Percentiles rank a stretch among this genome's conserved stretches.
These are phyloP conservation scores for Lactarius evosmus DNA, from an alignment of 768 basidiomycete genomes.

Conservation along the genomic window DNA sequence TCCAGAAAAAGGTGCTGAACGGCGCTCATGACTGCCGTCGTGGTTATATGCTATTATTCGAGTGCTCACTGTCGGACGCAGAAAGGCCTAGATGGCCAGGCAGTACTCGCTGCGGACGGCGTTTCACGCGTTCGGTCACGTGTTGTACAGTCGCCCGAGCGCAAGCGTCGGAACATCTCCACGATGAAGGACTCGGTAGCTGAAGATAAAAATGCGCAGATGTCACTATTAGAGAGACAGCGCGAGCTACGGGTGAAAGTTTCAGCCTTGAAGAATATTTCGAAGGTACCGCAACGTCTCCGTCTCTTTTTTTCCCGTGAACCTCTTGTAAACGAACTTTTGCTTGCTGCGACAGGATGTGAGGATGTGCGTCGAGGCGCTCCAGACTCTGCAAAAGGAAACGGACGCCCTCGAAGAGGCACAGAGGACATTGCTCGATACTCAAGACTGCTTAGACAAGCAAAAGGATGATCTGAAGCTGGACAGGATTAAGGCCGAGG, in stretches of 20 bases:
- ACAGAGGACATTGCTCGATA: slow-evolving; percentile 64
- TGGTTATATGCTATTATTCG: not conserved
- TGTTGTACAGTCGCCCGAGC: slow-evolving; percentile 89
- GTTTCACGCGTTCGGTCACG: slow-evolving; percentile 64
- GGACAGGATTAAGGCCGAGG: slow-evolving; percentile 65
- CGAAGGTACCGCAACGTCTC: slow-evolving; percentile 50
- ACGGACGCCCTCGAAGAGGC: slow-evolving; percentile 56
- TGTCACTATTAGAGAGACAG: slow-evolving; percentile 55
- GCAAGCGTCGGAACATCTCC: slow-evolving; percentile 77
- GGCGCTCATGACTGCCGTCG: not conserved
- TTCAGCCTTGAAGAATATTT: slow-evolving; percentile 64
- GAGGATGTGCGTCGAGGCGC: slow-evolving; percentile 66
- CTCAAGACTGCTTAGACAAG: slow-evolving; percentile 64
- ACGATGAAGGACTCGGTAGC: slow-evolving; percentile 65
- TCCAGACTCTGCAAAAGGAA: slow-evolving; percentile 73
- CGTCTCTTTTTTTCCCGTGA: slow-evolving; percentile 6
- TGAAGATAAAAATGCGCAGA: slow-evolving; percentile 68
- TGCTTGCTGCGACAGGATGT: slow-evolving; percentile 55
- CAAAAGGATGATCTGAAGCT: slow-evolving; percentile 75
- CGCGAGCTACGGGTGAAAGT: slow-evolving; percentile 80
- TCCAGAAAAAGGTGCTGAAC: slow-evolving; percentile 57
- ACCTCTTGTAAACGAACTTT: not conserved
- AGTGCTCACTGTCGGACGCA: slow-evolving; percentile 29
- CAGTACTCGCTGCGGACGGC: slow-evolving; percentile 54
- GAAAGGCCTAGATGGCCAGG: slow-evolving; percentile 63